Base-by-base conservation (phyloP, 441 rosid genomes). In the Brassica balearica region DNA sequence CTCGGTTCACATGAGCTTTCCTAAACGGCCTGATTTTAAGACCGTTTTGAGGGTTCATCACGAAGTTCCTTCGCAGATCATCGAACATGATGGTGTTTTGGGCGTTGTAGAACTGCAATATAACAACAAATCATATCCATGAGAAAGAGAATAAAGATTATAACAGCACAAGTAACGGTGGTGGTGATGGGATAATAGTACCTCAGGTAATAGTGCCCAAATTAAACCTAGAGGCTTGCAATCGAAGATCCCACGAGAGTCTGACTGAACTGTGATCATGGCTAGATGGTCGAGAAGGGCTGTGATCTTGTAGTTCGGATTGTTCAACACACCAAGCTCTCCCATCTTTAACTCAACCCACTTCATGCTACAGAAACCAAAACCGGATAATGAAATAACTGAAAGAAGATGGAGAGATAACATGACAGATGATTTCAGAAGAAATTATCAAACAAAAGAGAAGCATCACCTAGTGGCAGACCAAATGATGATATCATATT, bases 341-440 rank as follows among this genome's bases (percentile, higher is more conserved):
- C 81, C 92, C 98, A 95, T 95, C 89, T 95, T 95, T 86, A 95
- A 71, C 84, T 93, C 99, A 81, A 96, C 97, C 98, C 98, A 91
- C 84, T 88, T 96, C 99, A 96, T 96, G 88, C 98, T 92, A 86
- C 82, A 86, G 51, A 69, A 72, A 64, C 17, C 20, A 77, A 64
- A 53, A 61, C 64, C 4, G 68, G 22, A 8, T 64, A 68, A 43
- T 14, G 17, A 66, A n/a, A 59, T 3, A 1, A 58, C 2, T 20
- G 56, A 71, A 58, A 38, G 22, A 71, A 60, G 58, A 41, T 59
- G 36, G 55, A 20, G 10, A 19, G 66, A 71, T 38, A 59, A 60
- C 32, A n/a, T 12, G 7, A 58, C 20, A 27, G 6, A 51, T 27
- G 5, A 25, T 10, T 10, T 65, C 1, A 22, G 12, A 58, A 71